phyloP scores from a whole-genome alignment of 2,329 filamentous ascomycete genomes.

The Fusarium dlaminii region DNA sequence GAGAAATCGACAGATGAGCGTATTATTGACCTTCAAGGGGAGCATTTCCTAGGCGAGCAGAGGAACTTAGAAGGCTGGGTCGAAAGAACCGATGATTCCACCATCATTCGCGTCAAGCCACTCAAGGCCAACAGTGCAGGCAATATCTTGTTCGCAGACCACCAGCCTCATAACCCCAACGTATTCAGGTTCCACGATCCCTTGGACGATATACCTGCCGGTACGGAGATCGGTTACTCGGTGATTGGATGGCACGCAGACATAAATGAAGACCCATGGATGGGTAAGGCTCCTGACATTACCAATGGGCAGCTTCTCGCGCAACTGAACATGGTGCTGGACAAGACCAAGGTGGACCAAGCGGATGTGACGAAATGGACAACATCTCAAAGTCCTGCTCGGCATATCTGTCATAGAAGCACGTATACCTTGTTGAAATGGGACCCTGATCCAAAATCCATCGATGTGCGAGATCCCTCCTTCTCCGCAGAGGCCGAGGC shows the following conservation, averaged over 20 bases:
- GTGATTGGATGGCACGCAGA: not conserved
- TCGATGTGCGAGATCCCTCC: rapidly evolving
- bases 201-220: not conserved
- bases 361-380: not conserved
- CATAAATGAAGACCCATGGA: not conserved
- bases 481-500: not conserved
- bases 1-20: not conserved
- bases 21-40: not conserved
- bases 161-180: not conserved
- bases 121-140: not conserved
- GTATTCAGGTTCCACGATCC: not conserved
- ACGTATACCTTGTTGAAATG: not conserved
- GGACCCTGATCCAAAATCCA: not conserved
- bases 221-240: not conserved
- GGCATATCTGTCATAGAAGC: not conserved
- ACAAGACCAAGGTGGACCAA: not conserved
- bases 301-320: not conserved
- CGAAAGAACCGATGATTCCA: not conserved
- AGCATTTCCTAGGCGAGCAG: not conserved
- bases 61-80: not conserved
- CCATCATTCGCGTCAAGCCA: not conserved
- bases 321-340: not conserved
- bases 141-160: not conserved
- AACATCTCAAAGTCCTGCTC: not conserved
- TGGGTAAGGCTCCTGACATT: rapidly evolving